Conservation (phyloP, 192 early-diverging fungal species). For the Linnemannia exigua region DNA sequence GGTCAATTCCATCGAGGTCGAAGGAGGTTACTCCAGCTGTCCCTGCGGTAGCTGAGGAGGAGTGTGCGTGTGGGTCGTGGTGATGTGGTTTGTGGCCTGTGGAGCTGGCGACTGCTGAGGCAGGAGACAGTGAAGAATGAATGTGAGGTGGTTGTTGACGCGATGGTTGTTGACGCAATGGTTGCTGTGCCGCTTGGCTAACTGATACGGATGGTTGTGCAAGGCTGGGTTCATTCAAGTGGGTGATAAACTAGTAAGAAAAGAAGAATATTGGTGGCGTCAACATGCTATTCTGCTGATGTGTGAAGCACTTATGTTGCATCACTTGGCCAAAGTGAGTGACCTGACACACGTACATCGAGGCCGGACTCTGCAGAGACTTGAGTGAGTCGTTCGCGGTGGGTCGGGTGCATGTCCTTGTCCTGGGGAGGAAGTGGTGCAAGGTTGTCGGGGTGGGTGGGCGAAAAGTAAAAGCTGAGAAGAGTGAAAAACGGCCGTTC, state of each 20-base stretch:
- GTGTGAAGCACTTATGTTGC: background rate
- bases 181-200: background rate
- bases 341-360: conserved; percentile 33
- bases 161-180: too few relatives aligned
- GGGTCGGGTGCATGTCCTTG: conserved; percentile 12
- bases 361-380: conserved; percentile 38
- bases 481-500: background rate
- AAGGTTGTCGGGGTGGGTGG: background rate
- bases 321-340: background rate
- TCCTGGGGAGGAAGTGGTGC: background rate
- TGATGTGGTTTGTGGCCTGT: background rate
- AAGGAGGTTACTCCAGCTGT: background rate
- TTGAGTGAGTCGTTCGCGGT: conserved; percentile 32
- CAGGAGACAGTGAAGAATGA: background rate
- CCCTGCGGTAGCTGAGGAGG: background rate
- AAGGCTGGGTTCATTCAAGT: conserved; percentile 6
- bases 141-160: background rate
- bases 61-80: background rate
- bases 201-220: background rate
- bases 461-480: background rate
- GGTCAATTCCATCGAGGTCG: conserved; percentile 37
- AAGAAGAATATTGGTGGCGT: conserved; percentile 18
- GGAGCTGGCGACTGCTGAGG: background rate
- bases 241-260: conserved; percentile 22
- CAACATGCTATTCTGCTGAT: background rate